Percentiles rank a stretch among this genome's conserved stretches.
phyloP scores from a whole-genome alignment of 2,329 filamentous ascomycete genomes.

The Bipolaris cookei region DNA sequence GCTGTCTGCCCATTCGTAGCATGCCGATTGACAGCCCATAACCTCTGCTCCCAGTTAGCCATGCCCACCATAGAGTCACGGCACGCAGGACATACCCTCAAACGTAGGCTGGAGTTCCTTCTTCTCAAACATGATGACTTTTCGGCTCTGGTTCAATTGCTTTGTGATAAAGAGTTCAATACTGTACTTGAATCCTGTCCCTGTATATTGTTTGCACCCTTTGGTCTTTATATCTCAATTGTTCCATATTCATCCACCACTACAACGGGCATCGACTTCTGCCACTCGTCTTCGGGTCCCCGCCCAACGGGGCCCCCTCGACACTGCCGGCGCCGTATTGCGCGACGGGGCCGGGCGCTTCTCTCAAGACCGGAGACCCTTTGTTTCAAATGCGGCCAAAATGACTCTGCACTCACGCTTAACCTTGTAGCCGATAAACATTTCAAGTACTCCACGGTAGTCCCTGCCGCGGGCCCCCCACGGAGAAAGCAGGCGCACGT shows the following conservation, averaged over 20 bases:
- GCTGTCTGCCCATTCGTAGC: conserved; percentile 69
- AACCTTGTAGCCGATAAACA: not conserved
- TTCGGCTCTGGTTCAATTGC: not conserved
- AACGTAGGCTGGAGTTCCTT: conserved; percentile 42
- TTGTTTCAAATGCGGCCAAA: conserved; percentile 18
- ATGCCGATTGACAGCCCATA: conserved; percentile 57
- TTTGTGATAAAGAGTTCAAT: not conserved
- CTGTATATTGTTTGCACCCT: conserved; percentile 7
- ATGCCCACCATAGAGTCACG: not conserved
- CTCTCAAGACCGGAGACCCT: conserved; percentile 27
- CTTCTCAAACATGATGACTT: conserved; percentile 39
- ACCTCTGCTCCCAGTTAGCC: conserved; percentile 50
- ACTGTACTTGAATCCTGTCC: conserved; percentile 2
- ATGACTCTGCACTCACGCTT: not conserved
- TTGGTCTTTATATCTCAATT: conserved; percentile 31
- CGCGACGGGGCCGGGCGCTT: conserved; percentile 35
- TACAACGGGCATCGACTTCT: conserved; percentile 18
- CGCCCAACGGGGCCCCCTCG: conserved; percentile 30
- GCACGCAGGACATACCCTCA: conserved; percentile 36
- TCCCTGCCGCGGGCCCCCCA: conserved; percentile 17
- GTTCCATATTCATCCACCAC: conserved; percentile 12
- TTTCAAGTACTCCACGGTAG: conserved; percentile 2
- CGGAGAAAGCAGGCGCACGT: conserved; percentile 14
- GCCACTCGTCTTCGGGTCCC: conserved; percentile 42
- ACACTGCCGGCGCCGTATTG: conserved; percentile 27